A percentile compares a stretch with the other conserved stretches of the same genome.
Conservation (phyloP, 495 filamentous ascomycete species). For the Neurospora sp. region DNA sequence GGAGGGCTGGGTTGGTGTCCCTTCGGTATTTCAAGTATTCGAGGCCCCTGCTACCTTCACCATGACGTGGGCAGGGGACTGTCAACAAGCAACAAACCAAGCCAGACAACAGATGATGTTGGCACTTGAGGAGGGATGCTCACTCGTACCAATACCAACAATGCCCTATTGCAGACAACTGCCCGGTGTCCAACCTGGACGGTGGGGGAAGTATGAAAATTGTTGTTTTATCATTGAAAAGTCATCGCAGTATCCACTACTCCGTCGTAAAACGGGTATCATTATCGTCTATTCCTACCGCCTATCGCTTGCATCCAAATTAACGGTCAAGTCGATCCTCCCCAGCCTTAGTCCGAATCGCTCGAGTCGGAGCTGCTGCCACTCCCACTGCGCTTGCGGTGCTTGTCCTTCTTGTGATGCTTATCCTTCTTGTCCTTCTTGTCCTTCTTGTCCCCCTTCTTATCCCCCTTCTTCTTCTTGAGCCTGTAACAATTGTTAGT, state of each 20-base stretch:
- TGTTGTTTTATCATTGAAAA: neutral
- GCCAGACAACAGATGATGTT: too few relatives aligned
- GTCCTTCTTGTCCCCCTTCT: neutral
- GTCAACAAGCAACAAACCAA: too few relatives aligned
- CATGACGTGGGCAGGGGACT: too few relatives aligned
- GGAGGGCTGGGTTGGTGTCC: too few relatives aligned
- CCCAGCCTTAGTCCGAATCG: neutral
- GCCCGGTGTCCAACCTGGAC: too few relatives aligned
- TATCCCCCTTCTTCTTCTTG: neutral
- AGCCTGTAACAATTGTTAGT: neutral
- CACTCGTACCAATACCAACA: too few relatives aligned
- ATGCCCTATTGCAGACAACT: too few relatives aligned
- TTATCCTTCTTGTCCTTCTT: neutral
- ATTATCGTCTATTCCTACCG: neutral
- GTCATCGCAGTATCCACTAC: neutral
- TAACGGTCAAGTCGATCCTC: neutral
- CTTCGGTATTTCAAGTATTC: too few relatives aligned
- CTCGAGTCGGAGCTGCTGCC: neutral
- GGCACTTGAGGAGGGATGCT: too few relatives aligned
- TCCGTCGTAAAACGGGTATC: neutral
- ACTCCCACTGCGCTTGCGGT: neutral
- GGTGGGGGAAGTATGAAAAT: neutral
- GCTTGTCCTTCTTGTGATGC: neutral
- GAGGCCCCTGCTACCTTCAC: too few relatives aligned
- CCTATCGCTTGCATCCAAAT: neutral